Percentiles rank a stretch among this genome's conserved stretches.
These are phyloP conservation scores for Alternaria longipes DNA, from an alignment of 2,329 filamentous ascomycete species.

Conservation along the genomic window DNA sequence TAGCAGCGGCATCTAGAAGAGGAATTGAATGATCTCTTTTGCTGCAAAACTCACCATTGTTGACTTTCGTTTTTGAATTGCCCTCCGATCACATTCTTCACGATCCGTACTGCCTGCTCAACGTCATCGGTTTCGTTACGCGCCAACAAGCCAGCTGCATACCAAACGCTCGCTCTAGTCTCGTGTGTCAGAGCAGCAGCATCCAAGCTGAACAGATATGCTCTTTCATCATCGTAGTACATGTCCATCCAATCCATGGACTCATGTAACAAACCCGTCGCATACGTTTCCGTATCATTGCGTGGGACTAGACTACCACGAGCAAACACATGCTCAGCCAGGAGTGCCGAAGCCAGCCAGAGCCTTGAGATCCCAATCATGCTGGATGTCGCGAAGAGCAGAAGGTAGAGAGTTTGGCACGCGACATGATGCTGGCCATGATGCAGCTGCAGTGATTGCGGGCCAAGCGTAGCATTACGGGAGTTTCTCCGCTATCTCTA, in stretches of 20 bases:
- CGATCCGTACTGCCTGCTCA: conserved; percentile 62
- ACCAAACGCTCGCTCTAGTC: conserved; percentile 67
- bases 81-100: conserved; percentile 62
- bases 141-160: conserved; percentile 66
- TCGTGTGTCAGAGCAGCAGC: conserved; percentile 63
- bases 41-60: conserved; percentile 61
- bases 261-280: conserved; percentile 46
- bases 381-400: conserved; percentile 1
- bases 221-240: conserved; percentile 62
- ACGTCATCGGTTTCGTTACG: conserved; percentile 62
- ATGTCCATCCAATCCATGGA: conserved; percentile 66
- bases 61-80: conserved; percentile 63
- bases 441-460: background rate
- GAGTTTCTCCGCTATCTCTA: conserved; percentile 3
- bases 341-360: conserved; percentile 23
- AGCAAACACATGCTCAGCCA: conserved; percentile 17
- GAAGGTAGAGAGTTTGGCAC: background rate
- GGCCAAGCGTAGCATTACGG: conserved; percentile 8
- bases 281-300: conserved; percentile 29
- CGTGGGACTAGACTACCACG: conserved; percentile 14
- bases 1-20: background rate
- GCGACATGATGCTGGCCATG: background rate
- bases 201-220: conserved; percentile 64
- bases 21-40: fast-evolving
- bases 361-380: conserved; percentile 21